Conservation (phyloP, 352 stramenopile species). For the Sclerospora graminicola region DNA sequence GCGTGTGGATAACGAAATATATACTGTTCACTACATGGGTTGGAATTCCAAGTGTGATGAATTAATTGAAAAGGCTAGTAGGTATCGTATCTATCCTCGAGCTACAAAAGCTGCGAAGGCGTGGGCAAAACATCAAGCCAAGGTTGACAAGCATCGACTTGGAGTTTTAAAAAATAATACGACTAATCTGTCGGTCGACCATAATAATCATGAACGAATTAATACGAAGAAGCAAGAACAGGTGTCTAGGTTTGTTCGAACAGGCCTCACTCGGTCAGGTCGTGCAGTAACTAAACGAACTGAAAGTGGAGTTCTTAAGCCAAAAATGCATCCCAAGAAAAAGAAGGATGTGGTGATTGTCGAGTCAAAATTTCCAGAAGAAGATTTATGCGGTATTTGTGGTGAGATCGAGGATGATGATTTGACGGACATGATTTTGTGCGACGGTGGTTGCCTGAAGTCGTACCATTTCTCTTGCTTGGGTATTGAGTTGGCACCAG, state of each 20-base stretch:
- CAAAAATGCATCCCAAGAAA: conserved; percentile 9
- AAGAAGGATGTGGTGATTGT: conserved; percentile 17
- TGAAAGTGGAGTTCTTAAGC: conserved; percentile 20
- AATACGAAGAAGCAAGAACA: conserved; percentile 8
- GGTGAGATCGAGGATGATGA: conserved; percentile 78
- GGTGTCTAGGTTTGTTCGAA: conserved; percentile 42
- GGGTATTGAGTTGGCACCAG: conserved; percentile 53
- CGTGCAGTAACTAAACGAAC: conserved; percentile 59
- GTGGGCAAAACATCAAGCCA: conserved; percentile 38
- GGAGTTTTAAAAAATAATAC: conserved; percentile 13
- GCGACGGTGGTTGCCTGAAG: conserved; percentile 87
- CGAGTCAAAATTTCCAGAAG: conserved; percentile 49
- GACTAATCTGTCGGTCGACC: not conserved
- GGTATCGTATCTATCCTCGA: conserved; percentile 32
- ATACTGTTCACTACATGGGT: conserved; percentile 53
- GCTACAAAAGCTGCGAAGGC: conserved; percentile 21
- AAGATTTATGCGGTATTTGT: conserved; percentile 67
- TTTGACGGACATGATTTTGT: conserved; percentile 82
- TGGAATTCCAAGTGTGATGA: conserved; percentile 56
- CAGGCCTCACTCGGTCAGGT: conserved; percentile 50
- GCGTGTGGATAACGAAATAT: conserved; percentile 13
- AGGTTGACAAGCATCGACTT: conserved; percentile 29
- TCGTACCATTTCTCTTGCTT: conserved; percentile 90
- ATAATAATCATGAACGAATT: conserved; percentile 5
- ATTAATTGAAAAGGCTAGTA: conserved; percentile 19